Base-by-base conservation (phyloP, 495 filamentous ascomycete genomes). In the Hypoxylon lenormandii region DNA sequence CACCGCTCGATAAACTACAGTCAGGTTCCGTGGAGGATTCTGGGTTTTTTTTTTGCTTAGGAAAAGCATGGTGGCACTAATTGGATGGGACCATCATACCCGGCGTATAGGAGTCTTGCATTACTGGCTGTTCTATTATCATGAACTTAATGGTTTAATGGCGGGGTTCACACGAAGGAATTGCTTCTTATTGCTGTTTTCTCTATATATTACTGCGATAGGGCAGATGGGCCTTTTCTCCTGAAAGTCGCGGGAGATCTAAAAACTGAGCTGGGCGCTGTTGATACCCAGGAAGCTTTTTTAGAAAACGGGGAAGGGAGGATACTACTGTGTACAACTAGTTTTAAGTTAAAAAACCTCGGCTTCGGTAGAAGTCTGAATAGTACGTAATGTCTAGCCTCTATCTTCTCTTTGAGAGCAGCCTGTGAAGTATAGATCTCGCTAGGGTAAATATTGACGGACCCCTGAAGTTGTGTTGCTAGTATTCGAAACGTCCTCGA, bases 381-480 rank as follows among this genome's bases (percentile, higher is more conserved):
- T 70, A 64, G 60, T 65, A 70, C 48, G 22, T 70, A 70, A 70
- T 70, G 60, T 70, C 42, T 70, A 70, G 55, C 37, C n/a, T 3
- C 6, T 30, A 49, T 49, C 28, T 43, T 56, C 33, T 55, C 38
- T 22, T 5, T 55, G 10, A 40, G n/a, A 50, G 4, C 4, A 50
- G 21, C 19, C 8, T 28, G 38, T 42, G 38, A 42, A 42, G 11
- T 36, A 16, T 6, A 33, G 30, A 33, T 5, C 5, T 1, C 10
- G 30, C 4, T 33, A 1, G 10, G 10, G 4, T 33, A 5, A 3
- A 3, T 33, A 26, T 26, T 2, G 23, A 26, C 5, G 5, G 23
- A 26, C 23, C 23, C 23, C 5, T 26, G 23, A 26, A 5, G 5
- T 26, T 5, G 5, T 5, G 5, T 2, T 5, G 23, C 23, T 5